Evolutionary conservation across 75 land plant species (phyloP), one percentile per base, ranked within the genome.

Genomic region (Pinus taeda): DNA sequence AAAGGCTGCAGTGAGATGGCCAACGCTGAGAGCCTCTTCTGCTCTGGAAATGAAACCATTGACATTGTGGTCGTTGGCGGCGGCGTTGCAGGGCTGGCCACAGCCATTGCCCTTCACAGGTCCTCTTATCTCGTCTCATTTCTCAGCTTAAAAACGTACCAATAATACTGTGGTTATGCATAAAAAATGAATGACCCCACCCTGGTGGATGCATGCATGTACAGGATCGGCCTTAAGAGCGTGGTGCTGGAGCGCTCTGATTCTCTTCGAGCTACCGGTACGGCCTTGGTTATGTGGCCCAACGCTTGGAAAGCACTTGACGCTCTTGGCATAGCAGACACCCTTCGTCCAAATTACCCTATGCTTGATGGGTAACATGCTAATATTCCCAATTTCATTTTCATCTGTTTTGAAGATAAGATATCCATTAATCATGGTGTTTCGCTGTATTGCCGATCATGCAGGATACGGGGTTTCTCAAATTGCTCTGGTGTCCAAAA

Each of bases 281-380:
- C 80, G 13, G 55, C 72, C 12, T 70, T 80, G 45, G 22, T 53
- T 2, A 79, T 80, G 53, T 80, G 60, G 30, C 59, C 63, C 71
- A 80, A 80, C 30, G 81, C 80, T 39, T 80, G 81, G 81, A 53
- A 56, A 30, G 79, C 72, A 3, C 81, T 80, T 8, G 81, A 80
- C 60, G 81, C 79, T 21, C 81, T 80, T 3, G 81, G 81, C 18
- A 71, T 80, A 2, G 79, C 71, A 57, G 60, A 78, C 36, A n/a
- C 77, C 70, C 81, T 80, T 56, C 80, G 81, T 39, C 39, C 79
- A 26, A n/a, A 30, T 20, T 69, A 59, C 1, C 3, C 11, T 9
- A 36, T 20, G 60, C 30, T 22, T 29, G 39, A 45, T 7, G 53
- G 77, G 86, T 82, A 65, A 66, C 1, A 3, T 7, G 17, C 1